A percentile compares a stretch with the other conserved stretches of the same genome.
Conservation (phyloP, 2,329 filamentous ascomycete genomes). For the Zymoseptoria tritici region DNA sequence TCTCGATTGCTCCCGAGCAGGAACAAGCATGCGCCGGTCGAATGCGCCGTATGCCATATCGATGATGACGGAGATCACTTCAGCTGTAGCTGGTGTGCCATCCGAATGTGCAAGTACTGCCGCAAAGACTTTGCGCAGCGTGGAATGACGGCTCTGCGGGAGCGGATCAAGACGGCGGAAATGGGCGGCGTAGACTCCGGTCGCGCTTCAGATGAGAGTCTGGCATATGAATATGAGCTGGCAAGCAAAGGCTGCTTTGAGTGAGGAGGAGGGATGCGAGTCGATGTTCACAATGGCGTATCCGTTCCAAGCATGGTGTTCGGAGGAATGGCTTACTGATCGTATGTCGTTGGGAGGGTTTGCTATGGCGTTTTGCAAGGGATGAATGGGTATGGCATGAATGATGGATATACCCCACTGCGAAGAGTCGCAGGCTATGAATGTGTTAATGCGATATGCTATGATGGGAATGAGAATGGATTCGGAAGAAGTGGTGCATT, state of each 20-base stretch:
- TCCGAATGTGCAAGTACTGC: slow-evolving; percentile 27
- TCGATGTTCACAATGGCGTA: neutral
- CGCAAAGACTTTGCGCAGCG: slow-evolving; percentile 18
- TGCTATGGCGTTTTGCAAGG: neutral
- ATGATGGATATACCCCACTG: neutral
- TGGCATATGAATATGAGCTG: neutral
- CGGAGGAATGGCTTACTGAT: too few relatives aligned
- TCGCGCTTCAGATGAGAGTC: slow-evolving; percentile 5
- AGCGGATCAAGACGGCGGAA: slow-evolving; percentile 14
- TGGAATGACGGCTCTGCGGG: slow-evolving; percentile 18
- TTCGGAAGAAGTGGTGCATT: neutral
- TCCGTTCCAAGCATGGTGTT: neutral
- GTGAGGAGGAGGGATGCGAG: too few relatives aligned
- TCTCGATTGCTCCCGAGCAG: slow-evolving; percentile 19
- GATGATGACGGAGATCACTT: slow-evolving; percentile 26
- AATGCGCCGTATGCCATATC: slow-evolving; percentile 29
- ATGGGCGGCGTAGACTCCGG: slow-evolving; percentile 7
- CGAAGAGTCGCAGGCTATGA: neutral
- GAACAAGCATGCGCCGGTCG: slow-evolving; percentile 28
- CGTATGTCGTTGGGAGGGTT: neutral
- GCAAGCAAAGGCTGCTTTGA: neutral
- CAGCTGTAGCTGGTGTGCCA: slow-evolving; percentile 27
- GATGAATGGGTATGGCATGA: neutral
- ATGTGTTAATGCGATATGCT: neutral
- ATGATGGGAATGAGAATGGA: neutral